Percentiles rank a stretch among this genome's conserved stretches.
Evolutionary conservation across 2,329 filamentous ascomycete genomes (phyloP).

Genomic region (Malbranchea zuffiana): DNA sequence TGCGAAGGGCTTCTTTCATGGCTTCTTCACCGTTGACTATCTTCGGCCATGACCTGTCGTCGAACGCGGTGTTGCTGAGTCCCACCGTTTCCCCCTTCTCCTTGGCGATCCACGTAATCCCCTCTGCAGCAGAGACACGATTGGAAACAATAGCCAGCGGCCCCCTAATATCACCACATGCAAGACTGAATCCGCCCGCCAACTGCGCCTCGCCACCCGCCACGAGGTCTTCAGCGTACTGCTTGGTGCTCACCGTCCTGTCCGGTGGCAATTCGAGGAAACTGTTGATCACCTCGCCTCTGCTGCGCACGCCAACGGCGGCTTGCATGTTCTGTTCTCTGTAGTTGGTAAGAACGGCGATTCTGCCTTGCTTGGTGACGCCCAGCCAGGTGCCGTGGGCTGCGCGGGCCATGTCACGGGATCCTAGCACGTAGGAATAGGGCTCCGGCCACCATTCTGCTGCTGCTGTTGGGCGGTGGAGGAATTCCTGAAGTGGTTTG

Average conservation of each 20-base stretch:
- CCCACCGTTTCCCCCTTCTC: constrained; percentile 44
- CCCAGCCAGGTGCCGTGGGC: constrained; percentile 56
- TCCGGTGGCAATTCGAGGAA: constrained; percentile 42
- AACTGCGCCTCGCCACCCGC: constrained; percentile 41
- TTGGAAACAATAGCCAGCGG: constrained; percentile 52
- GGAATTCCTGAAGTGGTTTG: constrained; percentile 44
- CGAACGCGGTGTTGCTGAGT: constrained; percentile 51
- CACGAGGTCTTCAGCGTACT: constrained; percentile 46
- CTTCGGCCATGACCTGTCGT: constrained; percentile 52
- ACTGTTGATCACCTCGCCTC: constrained; percentile 50
- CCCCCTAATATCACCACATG: constrained; percentile 47
- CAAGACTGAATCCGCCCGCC: constrained; percentile 53
- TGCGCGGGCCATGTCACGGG: constrained; percentile 49
- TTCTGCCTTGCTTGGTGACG: constrained; percentile 48
- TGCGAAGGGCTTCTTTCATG: constrained; percentile 40
- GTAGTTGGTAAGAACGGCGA: constrained; percentile 55
- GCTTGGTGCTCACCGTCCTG: constrained; percentile 33
- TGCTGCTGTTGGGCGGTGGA: constrained; percentile 48
- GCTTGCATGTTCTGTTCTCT: constrained; percentile 42
- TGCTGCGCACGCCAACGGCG: constrained; percentile 39
- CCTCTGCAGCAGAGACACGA: constrained; percentile 43
- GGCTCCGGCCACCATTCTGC: constrained; percentile 51
- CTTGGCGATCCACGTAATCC: constrained; percentile 42
- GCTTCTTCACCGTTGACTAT: constrained; percentile 47
- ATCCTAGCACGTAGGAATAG: constrained; percentile 46